Evolutionary conservation across 352 stramenopile genomes (phyloP), one percentile per base, ranked within the genome.

Genomic region (Globisporangium rhizosaccharum): DNA sequence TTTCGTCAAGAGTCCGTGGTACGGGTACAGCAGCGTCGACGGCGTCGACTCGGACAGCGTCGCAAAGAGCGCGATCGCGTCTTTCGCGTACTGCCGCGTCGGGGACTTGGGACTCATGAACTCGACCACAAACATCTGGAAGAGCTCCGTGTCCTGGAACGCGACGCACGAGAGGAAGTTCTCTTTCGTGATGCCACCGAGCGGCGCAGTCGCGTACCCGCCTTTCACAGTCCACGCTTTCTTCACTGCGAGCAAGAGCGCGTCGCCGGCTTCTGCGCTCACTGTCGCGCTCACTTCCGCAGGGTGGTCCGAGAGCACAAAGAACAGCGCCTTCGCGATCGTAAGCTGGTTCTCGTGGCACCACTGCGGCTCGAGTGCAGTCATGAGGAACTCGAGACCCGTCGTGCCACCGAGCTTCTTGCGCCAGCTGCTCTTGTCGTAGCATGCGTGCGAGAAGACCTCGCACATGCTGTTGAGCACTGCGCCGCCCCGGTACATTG

Each of bases 51-150:
- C 66, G 11, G 84, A 73, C 14, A 92, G 66, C 33, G 63, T 62
- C 17, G 82, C 84, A 25, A 92, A 72, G 8, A 72, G 65, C 11
- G 64, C 58, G 28, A 96, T 90, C 37, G 81, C 90, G 48, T 82
- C 59, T 44, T 92, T 92, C 1, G 83, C 86, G 52, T 82, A 90
- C 44, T 76, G 60, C 33, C 86, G 72, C 50, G 84, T 74, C n/a
- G 82, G 73, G 0, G 79, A 65, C 45, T 89, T 90, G 12, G 82
- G 62, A 58, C 82, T 96, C 51, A 96, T 57, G 30, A 92, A 88
- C 51, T 96, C 84, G 30, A 93, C 83, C n/a, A 96, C 80, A 56
- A 94, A 80, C 64, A 94, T 85, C 57, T 94, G 83, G 30, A 96
- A 85, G 10, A 96, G 71, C 53, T 96, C 86, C 2, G 82, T 91